Evolutionary conservation across 805 yeast genomes (phyloP).

Genomic region (Yamadazyma olivae): DNA sequence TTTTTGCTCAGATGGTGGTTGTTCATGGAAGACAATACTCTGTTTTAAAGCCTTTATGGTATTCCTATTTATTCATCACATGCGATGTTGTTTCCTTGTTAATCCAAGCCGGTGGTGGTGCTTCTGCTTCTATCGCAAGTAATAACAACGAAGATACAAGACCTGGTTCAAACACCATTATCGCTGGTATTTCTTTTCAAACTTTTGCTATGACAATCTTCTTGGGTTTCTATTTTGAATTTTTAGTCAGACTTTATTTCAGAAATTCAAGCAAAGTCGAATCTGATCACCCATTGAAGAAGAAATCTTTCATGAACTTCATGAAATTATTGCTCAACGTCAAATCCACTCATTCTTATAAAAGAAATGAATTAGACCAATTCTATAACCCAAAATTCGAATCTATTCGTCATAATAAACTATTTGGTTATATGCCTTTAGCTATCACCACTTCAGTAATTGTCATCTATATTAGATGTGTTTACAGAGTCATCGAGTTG

Average conservation of each 20-base stretch:
- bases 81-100: constrained; percentile 34
- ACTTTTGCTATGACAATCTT: constrained; percentile 38
- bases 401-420: constrained; percentile 20
- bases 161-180: constrained; percentile 36
- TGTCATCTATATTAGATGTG: constrained; percentile 31
- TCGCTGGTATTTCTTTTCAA: constrained; percentile 37
- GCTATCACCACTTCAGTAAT: constrained; percentile 31
- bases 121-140: constrained; percentile 30
- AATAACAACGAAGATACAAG: constrained; percentile 17
- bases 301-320: constrained; percentile 21
- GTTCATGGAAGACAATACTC: constrained; percentile 37
- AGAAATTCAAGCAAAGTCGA: constrained; percentile 16
- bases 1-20: constrained; percentile 39
- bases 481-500: constrained; percentile 40
- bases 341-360: constrained; percentile 20
- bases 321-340: constrained; percentile 26
- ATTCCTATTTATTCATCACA: constrained; percentile 39
- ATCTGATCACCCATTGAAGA: constrained; percentile 15
- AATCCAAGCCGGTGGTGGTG: constrained; percentile 41
- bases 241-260: constrained; percentile 30
- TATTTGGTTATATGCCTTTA: constrained; percentile 31
- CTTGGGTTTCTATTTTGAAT: constrained; percentile 34
- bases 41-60: constrained; percentile 40
- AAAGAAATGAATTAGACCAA: constrained; percentile 21
- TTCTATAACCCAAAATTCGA: constrained; percentile 27